These are phyloP conservation scores for Phytomonas sp. DNA, from an alignment of 208 protist genomes.

Conservation along the genomic window DNA sequence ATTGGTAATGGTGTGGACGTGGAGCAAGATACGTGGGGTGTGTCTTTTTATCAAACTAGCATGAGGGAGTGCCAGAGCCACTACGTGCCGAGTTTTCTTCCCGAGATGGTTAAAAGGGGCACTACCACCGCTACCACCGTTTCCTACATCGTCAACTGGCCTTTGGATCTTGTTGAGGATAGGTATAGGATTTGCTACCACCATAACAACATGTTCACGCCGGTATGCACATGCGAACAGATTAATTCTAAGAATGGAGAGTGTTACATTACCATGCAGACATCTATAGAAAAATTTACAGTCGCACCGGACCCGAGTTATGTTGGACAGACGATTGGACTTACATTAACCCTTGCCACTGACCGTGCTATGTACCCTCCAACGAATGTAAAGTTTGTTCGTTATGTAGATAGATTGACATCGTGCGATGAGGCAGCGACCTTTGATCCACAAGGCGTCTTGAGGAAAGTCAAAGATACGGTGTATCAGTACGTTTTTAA, in stretches of 20 bases:
- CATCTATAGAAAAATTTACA: slow-evolving; percentile 36
- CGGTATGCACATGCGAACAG: slow-evolving; percentile 82
- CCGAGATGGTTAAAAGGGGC: slow-evolving; percentile 25
- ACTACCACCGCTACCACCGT: slow-evolving; percentile 35
- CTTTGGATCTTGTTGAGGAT: slow-evolving; percentile 41
- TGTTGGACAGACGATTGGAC: slow-evolving; percentile 71
- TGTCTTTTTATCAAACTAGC: slow-evolving; percentile 63
- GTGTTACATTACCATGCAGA: slow-evolving; percentile 58
- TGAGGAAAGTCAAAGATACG: slow-evolving; percentile 22
- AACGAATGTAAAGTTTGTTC: slow-evolving; percentile 63
- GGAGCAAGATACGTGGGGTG: slow-evolving; percentile 56
- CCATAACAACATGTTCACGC: slow-evolving; percentile 33
- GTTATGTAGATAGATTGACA: slow-evolving; percentile 41
- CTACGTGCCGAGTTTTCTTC: slow-evolving; percentile 53
- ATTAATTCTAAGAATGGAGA: slow-evolving; percentile 48
- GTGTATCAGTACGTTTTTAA: slow-evolving; percentile 65
- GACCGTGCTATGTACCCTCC: slow-evolving; percentile 47
- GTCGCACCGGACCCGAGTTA: slow-evolving; percentile 56
- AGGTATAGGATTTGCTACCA: slow-evolving; percentile 80
- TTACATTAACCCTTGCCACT: slow-evolving; percentile 22
- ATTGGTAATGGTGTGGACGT: slow-evolving; percentile 36
- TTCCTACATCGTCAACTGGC: slow-evolving; percentile 75
- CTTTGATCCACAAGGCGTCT: slow-evolving; percentile 30
- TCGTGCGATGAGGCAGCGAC: slow-evolving; percentile 36
- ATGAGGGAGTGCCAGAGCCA: slow-evolving; percentile 28